phyloP scores from a whole-genome alignment of 2,329 filamentous ascomycete genomes.

The Talaromyces islandicus region DNA sequence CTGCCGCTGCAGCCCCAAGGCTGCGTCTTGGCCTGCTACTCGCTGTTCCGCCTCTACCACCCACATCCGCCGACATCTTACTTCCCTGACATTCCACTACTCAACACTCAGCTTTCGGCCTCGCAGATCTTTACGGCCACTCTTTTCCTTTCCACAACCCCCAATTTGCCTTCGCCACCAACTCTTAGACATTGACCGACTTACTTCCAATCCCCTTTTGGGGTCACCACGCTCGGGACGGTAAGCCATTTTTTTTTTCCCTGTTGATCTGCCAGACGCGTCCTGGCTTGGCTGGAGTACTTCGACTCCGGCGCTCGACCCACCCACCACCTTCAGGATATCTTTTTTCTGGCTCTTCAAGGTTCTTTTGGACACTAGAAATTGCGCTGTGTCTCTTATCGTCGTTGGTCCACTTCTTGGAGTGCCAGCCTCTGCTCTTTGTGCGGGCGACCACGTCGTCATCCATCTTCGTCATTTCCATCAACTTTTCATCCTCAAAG shows the following conservation, averaged over 20 bases:
- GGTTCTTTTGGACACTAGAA: conserved; percentile 12
- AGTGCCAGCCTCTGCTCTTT: conserved; percentile 13
- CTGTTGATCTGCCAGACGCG: conserved; percentile 22
- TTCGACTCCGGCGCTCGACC: conserved; percentile 33
- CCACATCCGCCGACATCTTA: conserved; percentile 20
- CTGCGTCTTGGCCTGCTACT: conserved; percentile 17
- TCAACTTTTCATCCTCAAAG: conserved; percentile 34
- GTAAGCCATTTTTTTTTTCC: conserved; percentile 39
- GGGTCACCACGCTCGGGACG: conserved; percentile 54
- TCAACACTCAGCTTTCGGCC: conserved; percentile 23
- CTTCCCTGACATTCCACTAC: conserved; percentile 25
- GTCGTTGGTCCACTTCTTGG: conserved; percentile 17
- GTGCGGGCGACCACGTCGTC: conserved; percentile 14
- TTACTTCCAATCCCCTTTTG: conserved; percentile 23
- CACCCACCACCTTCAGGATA: conserved; percentile 25
- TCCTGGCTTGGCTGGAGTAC: conserved; percentile 31
- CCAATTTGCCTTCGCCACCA: conserved; percentile 15
- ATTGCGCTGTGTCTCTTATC: conserved; percentile 13
- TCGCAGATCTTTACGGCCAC: conserved; percentile 16
- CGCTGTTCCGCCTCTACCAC: conserved; percentile 16
- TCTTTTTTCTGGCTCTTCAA: conserved; percentile 15
- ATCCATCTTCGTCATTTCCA: conserved; percentile 25
- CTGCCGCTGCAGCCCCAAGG: background rate
- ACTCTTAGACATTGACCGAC: conserved; percentile 18
- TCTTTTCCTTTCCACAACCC: conserved; percentile 24